Conservation (phyloP, 306 rosid genomes). For the Prinsepia uniflora region DNA sequence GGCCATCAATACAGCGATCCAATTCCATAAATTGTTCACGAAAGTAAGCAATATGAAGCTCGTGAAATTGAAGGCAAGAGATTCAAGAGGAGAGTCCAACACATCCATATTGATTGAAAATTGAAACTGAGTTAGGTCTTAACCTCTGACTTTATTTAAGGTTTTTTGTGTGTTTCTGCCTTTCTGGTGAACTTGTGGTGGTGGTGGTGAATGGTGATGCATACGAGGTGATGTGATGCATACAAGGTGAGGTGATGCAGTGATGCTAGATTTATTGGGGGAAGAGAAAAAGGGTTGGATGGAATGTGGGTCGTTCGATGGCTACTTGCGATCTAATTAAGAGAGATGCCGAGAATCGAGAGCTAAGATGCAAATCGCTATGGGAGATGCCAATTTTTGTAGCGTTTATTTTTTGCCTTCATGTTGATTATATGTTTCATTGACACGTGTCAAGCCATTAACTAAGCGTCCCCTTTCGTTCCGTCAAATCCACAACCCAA, state of each 20-base stretch:
- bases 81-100: slow-evolving; percentile 57
- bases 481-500: neutral
- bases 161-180: slow-evolving; percentile 8
- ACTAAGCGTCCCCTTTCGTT: neutral
- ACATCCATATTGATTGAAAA: slow-evolving; percentile 29
- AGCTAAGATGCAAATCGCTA: slow-evolving; percentile 41
- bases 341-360: slow-evolving; percentile 55
- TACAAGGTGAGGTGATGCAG: neutral
- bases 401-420: slow-evolving; percentile 16
- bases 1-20: slow-evolving; percentile 55
- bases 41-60: slow-evolving; percentile 39
- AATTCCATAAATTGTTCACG: slow-evolving; percentile 53
- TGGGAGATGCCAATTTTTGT: slow-evolving; percentile 35
- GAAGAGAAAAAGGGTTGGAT: slow-evolving; percentile 10
- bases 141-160: neutral
- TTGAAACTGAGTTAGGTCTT: neutral
- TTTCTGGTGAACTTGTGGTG: no score
- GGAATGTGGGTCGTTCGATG: slow-evolving; percentile 11
- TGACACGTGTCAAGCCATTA: slow-evolving; percentile 19
- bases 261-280: slow-evolving; percentile 17
- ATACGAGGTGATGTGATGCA: neutral
- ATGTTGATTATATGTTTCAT: neutral
- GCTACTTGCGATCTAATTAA: slow-evolving; percentile 22
- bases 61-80: slow-evolving; percentile 45
- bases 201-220: neutral